These are phyloP conservation scores for Trametes pubescens DNA, from an alignment of 1,284 basidiomycete species.

Conservation along the genomic window DNA sequence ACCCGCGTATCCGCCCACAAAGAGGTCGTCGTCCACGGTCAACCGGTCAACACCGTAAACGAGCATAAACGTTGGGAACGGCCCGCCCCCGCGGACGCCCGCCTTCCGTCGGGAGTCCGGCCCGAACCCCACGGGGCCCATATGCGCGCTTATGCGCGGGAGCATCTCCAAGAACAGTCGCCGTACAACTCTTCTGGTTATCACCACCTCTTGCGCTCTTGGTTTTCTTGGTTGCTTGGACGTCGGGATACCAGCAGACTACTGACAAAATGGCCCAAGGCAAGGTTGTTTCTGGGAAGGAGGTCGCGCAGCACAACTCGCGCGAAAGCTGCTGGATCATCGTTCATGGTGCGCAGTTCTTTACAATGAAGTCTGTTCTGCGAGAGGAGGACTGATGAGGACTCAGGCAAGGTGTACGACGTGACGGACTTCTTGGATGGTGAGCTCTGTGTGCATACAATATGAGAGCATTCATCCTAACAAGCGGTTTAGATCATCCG, in stretches of 20 bases:
- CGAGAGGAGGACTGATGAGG: constrained; percentile 21
- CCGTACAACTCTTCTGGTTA: background rate
- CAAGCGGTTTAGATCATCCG: constrained; percentile 61
- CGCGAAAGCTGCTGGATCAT: constrained; percentile 82
- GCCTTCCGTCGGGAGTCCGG: background rate
- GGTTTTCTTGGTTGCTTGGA: background rate
- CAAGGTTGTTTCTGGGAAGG: constrained; percentile 54
- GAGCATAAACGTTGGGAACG: background rate
- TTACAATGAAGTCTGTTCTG: constrained; percentile 27
- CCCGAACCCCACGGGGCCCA: background rate
- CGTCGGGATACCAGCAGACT: too few species aligned
- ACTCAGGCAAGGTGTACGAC: constrained; percentile 72
- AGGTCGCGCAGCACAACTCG: constrained; percentile 74
- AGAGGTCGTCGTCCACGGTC: too few species aligned
- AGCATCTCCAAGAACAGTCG: background rate
- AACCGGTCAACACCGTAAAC: too few species aligned
- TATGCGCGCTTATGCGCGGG: background rate
- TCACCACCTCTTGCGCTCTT: background rate
- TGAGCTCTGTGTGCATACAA: constrained; percentile 36
- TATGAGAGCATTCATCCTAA: background rate
- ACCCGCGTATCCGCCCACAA: too few species aligned
- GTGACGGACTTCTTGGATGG: constrained; percentile 80
- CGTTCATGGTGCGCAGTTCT: constrained; percentile 68
- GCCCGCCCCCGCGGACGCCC: background rate
- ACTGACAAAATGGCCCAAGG: background rate